Evolutionary conservation across 805 yeast genomes (phyloP).

Genomic region (Pichia phayaonensis): DNA sequence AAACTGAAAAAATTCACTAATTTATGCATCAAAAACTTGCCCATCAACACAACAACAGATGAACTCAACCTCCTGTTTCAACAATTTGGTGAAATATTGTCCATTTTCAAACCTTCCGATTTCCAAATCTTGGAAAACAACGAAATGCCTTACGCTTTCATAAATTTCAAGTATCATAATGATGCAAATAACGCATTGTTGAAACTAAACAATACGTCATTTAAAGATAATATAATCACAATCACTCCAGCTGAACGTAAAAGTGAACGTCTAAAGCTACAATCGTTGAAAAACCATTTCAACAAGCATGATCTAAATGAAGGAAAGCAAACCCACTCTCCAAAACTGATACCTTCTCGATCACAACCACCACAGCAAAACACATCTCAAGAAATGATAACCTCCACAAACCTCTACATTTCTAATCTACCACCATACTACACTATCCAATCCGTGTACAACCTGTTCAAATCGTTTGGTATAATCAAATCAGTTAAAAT

Average conservation of each 20-base stretch:
- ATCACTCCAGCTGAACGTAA: neutral
- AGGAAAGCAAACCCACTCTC: too few species aligned
- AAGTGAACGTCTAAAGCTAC: neutral
- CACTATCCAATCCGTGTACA: neutral
- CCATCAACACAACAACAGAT: conserved; percentile 27
- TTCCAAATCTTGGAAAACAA: conserved; percentile 13
- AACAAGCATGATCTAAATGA: neutral
- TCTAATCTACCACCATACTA: neutral
- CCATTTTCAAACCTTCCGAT: conserved; percentile 43
- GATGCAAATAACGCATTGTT: conserved; percentile 36
- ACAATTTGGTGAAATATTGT: conserved; percentile 39
- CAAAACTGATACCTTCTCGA: neutral
- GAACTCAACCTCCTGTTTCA: conserved; percentile 32
- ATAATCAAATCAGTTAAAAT: neutral
- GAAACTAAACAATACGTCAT: neutral
- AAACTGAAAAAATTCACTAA: conserved; percentile 43
- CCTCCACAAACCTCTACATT: neutral
- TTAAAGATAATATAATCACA: neutral
- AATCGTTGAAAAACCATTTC: neutral
- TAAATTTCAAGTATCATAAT: conserved; percentile 41
- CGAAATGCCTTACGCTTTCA: conserved; percentile 41
- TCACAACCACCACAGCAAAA: neutral
- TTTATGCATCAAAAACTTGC: conserved; percentile 47
- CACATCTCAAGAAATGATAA: neutral
- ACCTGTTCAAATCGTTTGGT: neutral